Base-by-base conservation (phyloP, 2,329 filamentous ascomycete species). In the Pyrenophora graminea region DNA sequence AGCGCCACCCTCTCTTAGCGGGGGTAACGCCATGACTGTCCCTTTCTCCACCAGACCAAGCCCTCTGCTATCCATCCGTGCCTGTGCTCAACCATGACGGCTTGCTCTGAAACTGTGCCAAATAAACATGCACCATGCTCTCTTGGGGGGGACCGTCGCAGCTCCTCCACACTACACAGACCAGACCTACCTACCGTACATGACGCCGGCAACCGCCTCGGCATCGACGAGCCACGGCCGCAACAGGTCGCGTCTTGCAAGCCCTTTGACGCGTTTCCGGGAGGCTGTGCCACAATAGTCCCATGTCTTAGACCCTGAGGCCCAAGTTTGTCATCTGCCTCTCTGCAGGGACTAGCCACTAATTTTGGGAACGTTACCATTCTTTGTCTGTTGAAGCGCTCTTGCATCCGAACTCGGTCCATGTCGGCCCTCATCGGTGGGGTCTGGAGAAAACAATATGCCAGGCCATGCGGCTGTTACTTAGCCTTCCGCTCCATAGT, bases 251-350 rank as follows among this genome's bases (percentile, higher is more conserved):
- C 48, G 43, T 58, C 51, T 15, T 15, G 15, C 56, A 38, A 36
- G 39, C 46, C 39, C 47, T 45, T 56, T 48, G 55, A 64, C 61
- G 61, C 65, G 61, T 65, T 60, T 55, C 51, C 59, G 44, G 55
- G 55, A 53, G 59, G 58, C 57, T 66, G 64, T 68, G 64, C 66
- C 51, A 63, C 63, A 48, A 53, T 62, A 55, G 61, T 52, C 43
- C 43, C 43, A 64, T 70, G 66, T 70, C 68, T 71, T 64, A 68
- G 57, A 61, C 48, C 56, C 48, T 69, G 63, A 63, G 55, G 56
- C 53, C 55, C 41, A 41, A 61, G 45, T 60, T 62, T 68, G 64
- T 69, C 66, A 71, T 67, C 58, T 68, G 66, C 61, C 59, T 58
- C 37, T 62, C 63, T 69, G 63, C 68, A 71, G 63, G 64, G 65